Base-by-base conservation (phyloP, 2,329 filamentous ascomycete genomes). In the Chaetomiaceae sp. region DNA sequence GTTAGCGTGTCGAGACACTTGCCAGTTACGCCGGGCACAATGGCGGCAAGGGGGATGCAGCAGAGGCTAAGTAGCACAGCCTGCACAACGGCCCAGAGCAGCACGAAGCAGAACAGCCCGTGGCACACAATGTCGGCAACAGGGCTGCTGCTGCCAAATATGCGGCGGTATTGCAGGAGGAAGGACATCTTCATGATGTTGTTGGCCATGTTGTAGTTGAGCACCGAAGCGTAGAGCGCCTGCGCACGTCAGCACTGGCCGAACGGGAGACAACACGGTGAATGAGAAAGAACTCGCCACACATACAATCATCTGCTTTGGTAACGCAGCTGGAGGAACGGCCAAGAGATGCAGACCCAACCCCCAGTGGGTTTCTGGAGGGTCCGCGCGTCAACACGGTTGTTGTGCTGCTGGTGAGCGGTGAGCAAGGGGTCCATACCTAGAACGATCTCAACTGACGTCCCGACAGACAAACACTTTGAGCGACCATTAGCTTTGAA, bases 161-260 rank as follows among this genome's bases (percentile, higher is more conserved):
- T 65, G 18, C 65, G 64, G 2, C 64, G 60, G 58, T 68, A 68
- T 67, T 44, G 42, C 24, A 38, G 53, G 6, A 67, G 49, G 38
- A 68, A 65, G 4, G 65, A 65, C 14, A 63, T 55, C 53, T 68
- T 69, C 49, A 62, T 62, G 17, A 63, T 27, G 41, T 57, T 59
- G 27, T 65, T 58, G 11, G 59, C 52, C 17, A 60, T 18, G 51
- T 65, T 66, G 55, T 68, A 68, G 18, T 61, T 50, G 20, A 65
- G 36, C 19, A 67, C 63, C n/a, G 59, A 58, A 7, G 56, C 47
- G 37, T 61, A 64, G 6, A 68, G 56, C 0, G 56, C 52, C 62
- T 65, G 37, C 4, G 36, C n/a, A 6, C n/a, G 22, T 24, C 22
- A 24, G 22, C 22, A n/a, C n/a, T n/a, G n/a, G n/a, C n/a, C n/a